Evolutionary conservation across 148 eudicot species (phyloP), one percentile per base, ranked within the genome.

Genomic region (Vaccinium vitisidaea): DNA sequence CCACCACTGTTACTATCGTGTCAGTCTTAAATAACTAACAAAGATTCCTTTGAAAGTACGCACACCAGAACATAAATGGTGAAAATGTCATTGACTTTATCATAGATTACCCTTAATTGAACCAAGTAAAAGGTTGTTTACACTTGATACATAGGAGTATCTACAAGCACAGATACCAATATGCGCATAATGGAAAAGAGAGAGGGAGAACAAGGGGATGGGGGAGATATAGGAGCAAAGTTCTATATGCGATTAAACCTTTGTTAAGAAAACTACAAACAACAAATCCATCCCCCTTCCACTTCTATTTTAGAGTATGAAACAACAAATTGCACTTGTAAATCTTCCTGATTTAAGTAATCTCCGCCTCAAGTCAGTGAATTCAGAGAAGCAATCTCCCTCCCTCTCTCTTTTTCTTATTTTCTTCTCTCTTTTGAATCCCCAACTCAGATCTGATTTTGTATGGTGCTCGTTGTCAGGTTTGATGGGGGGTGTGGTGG

Each of bases 311-410:
- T 81, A 12, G 32, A 61, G 56, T 9, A 59, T 21, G 11, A 18
- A 61, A 36, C 53, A 59, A 8, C 32, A 21, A 80, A 43, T 43
- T 39, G 23, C 46, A 58, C 27, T 10, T 3, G 25, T 36, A 36
- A 80, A 58, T 80, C 50, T 39, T 59, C 18, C 52, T 11, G 14
- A 59, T 80, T 80, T 39, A 23, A 81, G 18, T 12, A 63, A 81
- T 46, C 15, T 54, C 27, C 4, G 43, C 58, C n/a, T 1, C 18
- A 11, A 10, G 5, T 76, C 36, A 49, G 11, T 50, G 56, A 48
- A 77, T 77, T n/a, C 56, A n/a, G 1, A 48, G 48, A 59, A 76
- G 50, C 6, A 43, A 53, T 43, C 46, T 43, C 46, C 6, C 46
- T 43, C 46, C 6, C 46, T 43, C 46, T 43, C 46, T 43, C 46